Evolutionary conservation across 164 flowering plant genomes (phyloP), one percentile per base, ranked within the genome.

Genomic region (Hamamelis virginiana): DNA sequence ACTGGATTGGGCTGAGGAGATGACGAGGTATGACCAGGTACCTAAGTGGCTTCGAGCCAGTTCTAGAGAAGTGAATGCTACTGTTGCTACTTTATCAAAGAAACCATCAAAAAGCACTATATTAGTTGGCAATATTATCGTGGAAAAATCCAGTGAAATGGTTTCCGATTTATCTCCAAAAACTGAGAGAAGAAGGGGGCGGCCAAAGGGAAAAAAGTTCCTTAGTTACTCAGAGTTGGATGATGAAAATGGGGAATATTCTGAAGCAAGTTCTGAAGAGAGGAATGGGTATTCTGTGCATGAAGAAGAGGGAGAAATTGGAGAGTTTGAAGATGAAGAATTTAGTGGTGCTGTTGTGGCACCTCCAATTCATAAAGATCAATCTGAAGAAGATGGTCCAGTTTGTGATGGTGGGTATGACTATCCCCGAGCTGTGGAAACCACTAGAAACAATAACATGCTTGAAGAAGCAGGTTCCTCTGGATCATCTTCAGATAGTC

Each of bases 41-140:
- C 99, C 99, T n/a, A 82, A 85, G 66, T 96, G 99, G 99, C 95
- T 93, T 79, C 91, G 95, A 66, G 87, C 92, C 26, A 79, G 81
- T 73, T 80, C 91, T 28, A 81, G 69, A 73, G 98, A 96, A 67
- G 97, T 93, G 47, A 90, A 90, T 86, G 66, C 85, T 58, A 68
- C 87, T 38, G 68, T 96, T 75, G 86, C 94, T 65, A 79, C 66
- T 63, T 70, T 87, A 70, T 90, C 97, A 3, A 96, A 93, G 75
- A 96, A 89, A 75, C 89, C 97, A 55, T 82, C 87, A 38, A 91
- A 81, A 71, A 77, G 80, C 22, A 75, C 69, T 50, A 66, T 84
- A 14, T 81, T 77, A 48, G 78, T 65, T 70, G 79, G 73, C 19
- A 78, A 69, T 78, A 25, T 74, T 68, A 84, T 72, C 33, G 26